These are phyloP conservation scores for Neurospora hispaniola DNA, from an alignment of 495 filamentous ascomycete species.

Conservation along the genomic window DNA sequence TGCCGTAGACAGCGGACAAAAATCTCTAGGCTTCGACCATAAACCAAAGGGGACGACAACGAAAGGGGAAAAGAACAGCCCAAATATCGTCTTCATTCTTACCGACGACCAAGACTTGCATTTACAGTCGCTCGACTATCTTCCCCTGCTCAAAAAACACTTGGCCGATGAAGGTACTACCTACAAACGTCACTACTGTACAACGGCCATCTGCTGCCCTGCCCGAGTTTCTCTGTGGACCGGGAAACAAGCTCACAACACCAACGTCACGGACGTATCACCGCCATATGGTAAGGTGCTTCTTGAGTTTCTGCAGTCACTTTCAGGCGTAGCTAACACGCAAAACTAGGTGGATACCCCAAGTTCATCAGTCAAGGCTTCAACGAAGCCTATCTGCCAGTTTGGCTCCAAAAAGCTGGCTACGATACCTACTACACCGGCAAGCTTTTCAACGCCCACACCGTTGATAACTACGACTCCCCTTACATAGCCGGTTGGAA, in stretches of 20 bases:
- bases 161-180: conserved; percentile 44
- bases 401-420: conserved; percentile 61
- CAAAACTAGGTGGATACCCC: conserved; percentile 49
- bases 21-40: conserved; percentile 1
- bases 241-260: conserved; percentile 60
- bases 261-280: conserved; percentile 60
- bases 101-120: conserved; percentile 59
- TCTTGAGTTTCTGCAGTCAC: not conserved
- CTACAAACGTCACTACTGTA: conserved; percentile 50
- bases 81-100: conserved; percentile 53
- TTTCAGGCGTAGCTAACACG: not conserved
- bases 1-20: not conserved
- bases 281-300: conserved; percentile 44
- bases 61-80: conserved; percentile 20
- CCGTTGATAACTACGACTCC: conserved; percentile 44
- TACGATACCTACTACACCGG: conserved; percentile 66
- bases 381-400: conserved; percentile 55
- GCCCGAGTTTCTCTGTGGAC: conserved; percentile 54
- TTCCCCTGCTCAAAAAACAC: conserved; percentile 42
- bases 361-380: conserved; percentile 57
- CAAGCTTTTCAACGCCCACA: conserved; percentile 61
- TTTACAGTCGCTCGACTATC: conserved; percentile 48
- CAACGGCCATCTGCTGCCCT: conserved; percentile 55
- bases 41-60: not conserved
- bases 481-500: conserved; percentile 49